Percentiles rank a stretch among this genome's conserved stretches.
Evolutionary conservation across 371 early-diverging fungal species (phyloP).

Genomic region (Apophysomyces variabilis): DNA sequence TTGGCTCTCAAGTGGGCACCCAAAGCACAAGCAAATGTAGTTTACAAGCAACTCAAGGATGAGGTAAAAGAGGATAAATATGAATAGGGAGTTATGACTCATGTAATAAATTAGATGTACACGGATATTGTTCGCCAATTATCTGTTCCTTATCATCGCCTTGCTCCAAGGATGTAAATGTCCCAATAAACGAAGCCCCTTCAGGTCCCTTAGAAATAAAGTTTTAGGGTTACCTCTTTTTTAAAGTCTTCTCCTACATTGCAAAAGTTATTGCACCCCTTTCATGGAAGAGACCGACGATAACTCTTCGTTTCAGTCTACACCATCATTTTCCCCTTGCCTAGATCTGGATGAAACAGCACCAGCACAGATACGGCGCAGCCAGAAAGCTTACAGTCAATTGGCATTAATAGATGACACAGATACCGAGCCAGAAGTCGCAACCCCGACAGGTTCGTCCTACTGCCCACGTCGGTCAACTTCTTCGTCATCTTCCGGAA

Average conservation of each 20-base stretch:
- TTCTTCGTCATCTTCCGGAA: conserved; percentile 1
- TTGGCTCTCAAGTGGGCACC: conserved; percentile 63
- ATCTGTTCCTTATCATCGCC: conserved; percentile 30
- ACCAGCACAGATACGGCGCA: background rate
- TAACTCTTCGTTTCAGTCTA: background rate
- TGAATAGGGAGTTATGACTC: background rate
- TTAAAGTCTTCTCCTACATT: conserved; percentile 1
- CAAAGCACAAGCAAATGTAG: conserved; percentile 53
- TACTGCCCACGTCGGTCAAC: background rate
- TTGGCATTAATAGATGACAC: background rate
- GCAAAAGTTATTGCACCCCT: background rate
- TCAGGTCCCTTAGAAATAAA: background rate
- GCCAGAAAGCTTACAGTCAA: background rate
- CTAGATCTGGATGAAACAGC: background rate
- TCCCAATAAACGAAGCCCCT: background rate
- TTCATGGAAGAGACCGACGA: background rate
- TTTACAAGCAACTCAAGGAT: conserved; percentile 52
- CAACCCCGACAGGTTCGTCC: background rate
- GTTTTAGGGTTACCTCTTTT: background rate
- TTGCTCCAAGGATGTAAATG: conserved; percentile 15
- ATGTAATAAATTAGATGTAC: conserved; percentile 33
- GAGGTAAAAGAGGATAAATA: conserved; percentile 31
- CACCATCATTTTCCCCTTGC: background rate
- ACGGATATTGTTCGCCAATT: conserved; percentile 23
- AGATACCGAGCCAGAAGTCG: background rate